Evolutionary conservation across 495 filamentous ascomycete genomes (phyloP).

Genomic region (Aspergillus nidulans): DNA sequence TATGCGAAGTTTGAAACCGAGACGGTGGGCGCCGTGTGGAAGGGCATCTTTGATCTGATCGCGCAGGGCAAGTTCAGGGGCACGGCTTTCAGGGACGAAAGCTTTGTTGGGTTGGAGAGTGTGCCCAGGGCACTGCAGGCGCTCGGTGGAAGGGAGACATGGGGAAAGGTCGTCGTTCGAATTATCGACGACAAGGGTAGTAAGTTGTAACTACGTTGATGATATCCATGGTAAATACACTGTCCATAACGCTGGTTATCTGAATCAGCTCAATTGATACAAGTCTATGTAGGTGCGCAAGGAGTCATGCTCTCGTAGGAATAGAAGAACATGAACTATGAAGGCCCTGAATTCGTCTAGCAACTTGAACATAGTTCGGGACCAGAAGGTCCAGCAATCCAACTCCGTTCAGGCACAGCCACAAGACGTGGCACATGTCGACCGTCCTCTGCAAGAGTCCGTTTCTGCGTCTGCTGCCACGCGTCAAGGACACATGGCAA

Average conservation of each 20-base stretch:
- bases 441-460: slow-evolving; percentile 43
- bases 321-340: slow-evolving; percentile 49
- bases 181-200: slow-evolving; percentile 62
- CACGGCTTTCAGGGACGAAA: slow-evolving; percentile 76
- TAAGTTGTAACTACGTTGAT: slow-evolving; percentile 32
- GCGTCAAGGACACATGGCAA: slow-evolving; percentile 11
- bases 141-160: slow-evolving; percentile 75
- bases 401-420: slow-evolving; percentile 46
- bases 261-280: neutral
- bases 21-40: slow-evolving; percentile 71
- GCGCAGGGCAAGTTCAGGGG: slow-evolving; percentile 72
- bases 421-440: slow-evolving; percentile 43
- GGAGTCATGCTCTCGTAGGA: slow-evolving; percentile 50
- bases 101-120: slow-evolving; percentile 76
- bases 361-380: slow-evolving; percentile 25
- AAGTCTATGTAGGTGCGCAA: slow-evolving; percentile 43
- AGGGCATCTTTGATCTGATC: slow-evolving; percentile 73
- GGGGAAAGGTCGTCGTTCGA: slow-evolving; percentile 94
- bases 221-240: neutral
- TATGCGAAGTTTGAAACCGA: slow-evolving; percentile 71
- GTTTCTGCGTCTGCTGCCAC: slow-evolving; percentile 16
- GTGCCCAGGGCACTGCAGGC: slow-evolving; percentile 72
- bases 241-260: neutral
- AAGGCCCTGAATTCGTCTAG: slow-evolving; percentile 47
- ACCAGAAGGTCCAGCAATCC: slow-evolving; percentile 27